Evolutionary conservation across 164 flowering plant species (phyloP).

Genomic region (Santalum album): DNA sequence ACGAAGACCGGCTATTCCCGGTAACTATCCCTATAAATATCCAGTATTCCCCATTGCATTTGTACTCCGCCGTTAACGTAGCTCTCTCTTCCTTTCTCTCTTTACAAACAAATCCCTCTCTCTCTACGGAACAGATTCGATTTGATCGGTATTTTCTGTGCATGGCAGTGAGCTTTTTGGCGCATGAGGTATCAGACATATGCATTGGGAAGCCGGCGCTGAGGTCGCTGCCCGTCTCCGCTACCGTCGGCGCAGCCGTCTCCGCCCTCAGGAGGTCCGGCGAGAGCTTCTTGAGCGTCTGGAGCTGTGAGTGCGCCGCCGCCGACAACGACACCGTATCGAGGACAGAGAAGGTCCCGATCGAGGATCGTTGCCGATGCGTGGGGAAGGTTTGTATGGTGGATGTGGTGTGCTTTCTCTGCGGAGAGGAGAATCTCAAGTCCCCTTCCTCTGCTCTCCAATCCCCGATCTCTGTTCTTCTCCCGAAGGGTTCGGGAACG

Average conservation of each 20-base stretch:
- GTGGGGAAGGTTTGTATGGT: conserved; percentile 42
- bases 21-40: too few relatives aligned
- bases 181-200: conserved; percentile 36
- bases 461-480: conserved; percentile 28
- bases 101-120: not conserved
- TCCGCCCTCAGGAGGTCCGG: conserved; percentile 27
- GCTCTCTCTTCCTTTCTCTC: not conserved
- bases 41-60: too few relatives aligned
- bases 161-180: conserved; percentile 40
- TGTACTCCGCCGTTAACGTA: too few relatives aligned
- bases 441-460: conserved; percentile 27
- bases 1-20: too few relatives aligned
- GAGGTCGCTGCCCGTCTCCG: conserved; percentile 27
- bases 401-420: conserved; percentile 38
- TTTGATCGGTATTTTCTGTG: conserved; percentile 11
- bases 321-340: not conserved
- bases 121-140: not conserved
- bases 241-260: conserved; percentile 44
- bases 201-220: conserved; percentile 53
- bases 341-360: not conserved
- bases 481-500: conserved; percentile 7
- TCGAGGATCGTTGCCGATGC: conserved; percentile 16
- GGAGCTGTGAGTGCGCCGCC: conserved; percentile 23
- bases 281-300: conserved; percentile 34
- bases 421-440: conserved; percentile 27